A percentile compares a stretch with the other conserved stretches of the same genome.
phyloP scores from a whole-genome alignment of 352 stramenopile genomes.

The Phytophthora chlamydospora region DNA sequence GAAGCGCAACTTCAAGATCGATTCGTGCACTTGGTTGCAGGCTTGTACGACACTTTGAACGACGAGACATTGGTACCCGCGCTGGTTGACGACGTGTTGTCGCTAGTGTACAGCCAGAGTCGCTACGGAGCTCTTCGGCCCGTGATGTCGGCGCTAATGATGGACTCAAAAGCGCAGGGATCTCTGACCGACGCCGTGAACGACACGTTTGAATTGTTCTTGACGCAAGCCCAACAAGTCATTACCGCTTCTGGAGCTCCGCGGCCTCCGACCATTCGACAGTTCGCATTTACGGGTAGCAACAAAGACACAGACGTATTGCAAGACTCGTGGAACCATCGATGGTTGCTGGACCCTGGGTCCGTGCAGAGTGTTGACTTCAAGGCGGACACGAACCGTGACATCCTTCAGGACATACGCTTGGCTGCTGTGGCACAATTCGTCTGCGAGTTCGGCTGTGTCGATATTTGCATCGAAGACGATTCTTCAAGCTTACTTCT shows the following conservation, averaged over 20 bases:
- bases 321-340: conserved; percentile 11
- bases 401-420: not conserved
- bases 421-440: conserved; percentile 3
- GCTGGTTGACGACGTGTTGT: conserved; percentile 45
- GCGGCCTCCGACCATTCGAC: too few relatives aligned
- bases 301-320: too few relatives aligned
- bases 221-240: conserved; percentile 7
- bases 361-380: conserved; percentile 7
- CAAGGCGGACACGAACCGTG: not conserved
- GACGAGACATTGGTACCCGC: conserved; percentile 10
- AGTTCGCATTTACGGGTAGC: too few relatives aligned
- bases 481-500: conserved; percentile 15
- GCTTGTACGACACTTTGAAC: conserved; percentile 14
- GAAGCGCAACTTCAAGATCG: conserved; percentile 2
- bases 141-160: conserved; percentile 10
- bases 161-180: not conserved
- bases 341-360: conserved; percentile 20
- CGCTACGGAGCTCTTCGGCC: conserved; percentile 20
- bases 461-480: conserved; percentile 12
- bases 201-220: conserved; percentile 12
- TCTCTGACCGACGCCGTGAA: conserved; percentile 5
- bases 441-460: conserved; percentile 13
- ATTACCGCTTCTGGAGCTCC: not conserved
- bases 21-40: conserved; percentile 14
- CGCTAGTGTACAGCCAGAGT: conserved; percentile 27